Evolutionary conservation across 441 rosid species (phyloP), one percentile per base, ranked within the genome.

Genomic region (Flueggea neowawraea): DNA sequence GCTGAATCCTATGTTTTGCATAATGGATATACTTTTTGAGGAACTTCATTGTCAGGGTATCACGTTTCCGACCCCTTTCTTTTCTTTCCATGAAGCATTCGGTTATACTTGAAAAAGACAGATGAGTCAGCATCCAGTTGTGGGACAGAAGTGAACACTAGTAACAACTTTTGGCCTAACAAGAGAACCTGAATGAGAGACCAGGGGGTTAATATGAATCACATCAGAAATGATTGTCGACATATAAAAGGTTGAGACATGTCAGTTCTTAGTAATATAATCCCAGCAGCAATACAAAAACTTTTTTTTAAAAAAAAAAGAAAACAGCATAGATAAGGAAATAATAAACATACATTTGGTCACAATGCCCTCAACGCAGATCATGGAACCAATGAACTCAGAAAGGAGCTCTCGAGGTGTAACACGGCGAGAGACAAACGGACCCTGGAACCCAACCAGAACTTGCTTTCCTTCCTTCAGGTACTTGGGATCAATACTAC

Each of bases 111-210:
- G 65, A 95, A 96, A 79, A 88, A 95, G 57, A 95, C 88, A 61
- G 93, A 79, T 60, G 86, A 55, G 60, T 95, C 97, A 31, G 77
- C n/a, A n/a, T n/a, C 87, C 87, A 13, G 97, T 86, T 53, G 82
- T 54, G 63, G 97, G 98, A 70, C 99, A 95, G 78, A 82, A 95
- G 71, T 91, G 99, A 54, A 91, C 98, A 16, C 99, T 95, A 80
- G 84, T 95, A 45, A 95, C 95, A 73, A 95, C 99, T 74, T 95
- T 95, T 48, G 99, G 99, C 79, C 99, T 86, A 51, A 95, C 99
- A 62, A 95, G 95, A 65, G 99, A 95, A 76, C 99, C 99, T 95
- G 74, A 68, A 73, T 57, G 32, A 22, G 71, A 54, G 12, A 55
- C 9, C 14, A 16, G 5, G 22, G 51, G 31, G 54, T 72, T 28